These are phyloP conservation scores for Starmerella powellii DNA, from an alignment of 805 yeast genomes.

Conservation along the genomic window DNA sequence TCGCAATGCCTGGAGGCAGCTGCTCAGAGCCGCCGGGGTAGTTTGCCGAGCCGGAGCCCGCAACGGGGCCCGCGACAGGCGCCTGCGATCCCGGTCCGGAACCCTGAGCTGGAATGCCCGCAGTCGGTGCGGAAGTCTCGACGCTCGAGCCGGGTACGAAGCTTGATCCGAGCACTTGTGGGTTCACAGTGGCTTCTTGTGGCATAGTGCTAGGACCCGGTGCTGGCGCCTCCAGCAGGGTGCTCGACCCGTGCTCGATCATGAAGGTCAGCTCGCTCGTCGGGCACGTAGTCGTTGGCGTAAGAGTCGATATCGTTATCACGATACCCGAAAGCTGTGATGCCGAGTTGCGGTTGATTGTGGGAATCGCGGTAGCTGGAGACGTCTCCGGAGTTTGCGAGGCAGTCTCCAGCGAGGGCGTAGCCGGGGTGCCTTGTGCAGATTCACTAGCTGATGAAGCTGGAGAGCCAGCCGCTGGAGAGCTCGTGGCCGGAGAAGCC, in stretches of 20 bases:
- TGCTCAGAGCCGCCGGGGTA: neutral
- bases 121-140: too few relatives aligned
- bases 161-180: conserved; percentile 2
- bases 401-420: too few relatives aligned
- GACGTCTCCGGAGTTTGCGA: neutral
- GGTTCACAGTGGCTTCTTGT: conserved; percentile 14
- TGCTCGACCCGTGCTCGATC: conserved; percentile 13
- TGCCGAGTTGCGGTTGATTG: conserved; percentile 3
- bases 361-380: conserved; percentile 3
- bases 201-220: conserved; percentile 2
- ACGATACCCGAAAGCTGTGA: conserved; percentile 9
- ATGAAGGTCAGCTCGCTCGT: conserved; percentile 14
- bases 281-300: conserved; percentile 15
- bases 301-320: conserved; percentile 13
- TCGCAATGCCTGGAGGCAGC: too few relatives aligned
- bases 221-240: conserved; percentile 12
- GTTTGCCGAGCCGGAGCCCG: too few relatives aligned
- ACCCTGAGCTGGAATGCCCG: too few relatives aligned
- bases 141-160: too few relatives aligned
- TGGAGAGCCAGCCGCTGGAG: too few relatives aligned
- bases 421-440: too few relatives aligned
- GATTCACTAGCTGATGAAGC: too few relatives aligned
- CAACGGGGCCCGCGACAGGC: too few relatives aligned
- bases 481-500: too few relatives aligned
- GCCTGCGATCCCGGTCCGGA: too few relatives aligned